These are phyloP conservation scores for Nemania diffusa DNA, from an alignment of 2,329 filamentous ascomycete species.

Conservation along the genomic window DNA sequence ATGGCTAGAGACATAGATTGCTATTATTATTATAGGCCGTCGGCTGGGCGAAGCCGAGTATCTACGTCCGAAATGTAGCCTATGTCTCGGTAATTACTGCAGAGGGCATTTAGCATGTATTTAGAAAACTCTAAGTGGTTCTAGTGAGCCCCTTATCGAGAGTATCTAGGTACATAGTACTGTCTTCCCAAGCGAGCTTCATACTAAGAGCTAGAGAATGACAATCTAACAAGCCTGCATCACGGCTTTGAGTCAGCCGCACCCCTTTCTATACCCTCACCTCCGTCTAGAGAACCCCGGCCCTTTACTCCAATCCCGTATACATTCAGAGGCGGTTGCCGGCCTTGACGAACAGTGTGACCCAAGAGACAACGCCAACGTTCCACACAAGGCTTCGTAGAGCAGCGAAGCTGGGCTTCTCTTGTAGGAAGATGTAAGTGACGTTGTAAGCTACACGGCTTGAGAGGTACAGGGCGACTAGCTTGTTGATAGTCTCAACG, in stretches of 20 bases:
- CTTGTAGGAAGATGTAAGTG: conserved; percentile 57
- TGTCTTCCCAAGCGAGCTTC: neutral
- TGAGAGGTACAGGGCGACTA: conserved; percentile 54
- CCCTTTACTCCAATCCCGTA: neutral
- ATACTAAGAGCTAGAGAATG: neutral
- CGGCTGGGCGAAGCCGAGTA: neutral
- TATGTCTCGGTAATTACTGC: neutral
- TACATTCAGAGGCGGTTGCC: conserved; percentile 44
- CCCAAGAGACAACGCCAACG: conserved; percentile 48
- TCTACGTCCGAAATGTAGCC: neutral
- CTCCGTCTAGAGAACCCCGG: too few relatives aligned
- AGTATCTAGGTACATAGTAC: neutral
- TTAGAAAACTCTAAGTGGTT: neutral
- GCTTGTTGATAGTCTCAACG: conserved; percentile 52
- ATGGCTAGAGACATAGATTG: neutral
- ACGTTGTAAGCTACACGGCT: conserved; percentile 55
- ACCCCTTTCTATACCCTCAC: neutral
- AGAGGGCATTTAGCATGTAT: neutral
- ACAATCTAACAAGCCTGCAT: neutral
- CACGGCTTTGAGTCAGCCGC: neutral
- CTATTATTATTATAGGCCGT: neutral
- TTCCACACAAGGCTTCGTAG: conserved; percentile 55
- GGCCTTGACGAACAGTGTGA: conserved; percentile 56
- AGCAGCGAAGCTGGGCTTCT: conserved; percentile 51
- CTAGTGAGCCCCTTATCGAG: neutral